Evolutionary conservation across 202 grass and related monocot species (phyloP).

Genomic region (Saccharum hybrid): DNA sequence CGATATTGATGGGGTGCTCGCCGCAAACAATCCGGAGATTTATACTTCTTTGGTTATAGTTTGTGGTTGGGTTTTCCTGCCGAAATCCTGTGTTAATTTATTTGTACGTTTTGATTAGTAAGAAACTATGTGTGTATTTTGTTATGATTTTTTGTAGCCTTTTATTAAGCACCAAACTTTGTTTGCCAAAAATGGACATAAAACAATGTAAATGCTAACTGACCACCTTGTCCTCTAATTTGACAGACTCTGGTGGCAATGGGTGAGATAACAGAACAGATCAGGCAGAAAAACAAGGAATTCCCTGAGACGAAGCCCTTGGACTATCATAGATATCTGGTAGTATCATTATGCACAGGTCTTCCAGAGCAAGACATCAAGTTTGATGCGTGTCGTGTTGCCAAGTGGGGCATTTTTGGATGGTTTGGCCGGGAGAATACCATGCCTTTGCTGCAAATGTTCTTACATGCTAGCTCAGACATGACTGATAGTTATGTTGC

Average conservation of each 20-base stretch:
- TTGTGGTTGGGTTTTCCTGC: not conserved
- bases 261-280: slow-evolving; percentile 52
- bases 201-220: not conserved
- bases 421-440: slow-evolving; percentile 34
- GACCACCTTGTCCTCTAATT: not conserved
- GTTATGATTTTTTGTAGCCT: not conserved
- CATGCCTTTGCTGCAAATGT: slow-evolving; percentile 51
- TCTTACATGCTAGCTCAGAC: slow-evolving; percentile 49
- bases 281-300: slow-evolving; percentile 37
- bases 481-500: slow-evolving; percentile 40
- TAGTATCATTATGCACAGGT: slow-evolving; percentile 58
- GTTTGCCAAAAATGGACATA: slow-evolving; percentile 8
- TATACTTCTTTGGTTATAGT: not conserved
- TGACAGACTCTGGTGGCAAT: slow-evolving; percentile 54
- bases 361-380: slow-evolving; percentile 42
- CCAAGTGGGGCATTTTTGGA: slow-evolving; percentile 48
- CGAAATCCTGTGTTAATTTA: not conserved
- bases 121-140: not conserved
- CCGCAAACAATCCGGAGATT: slow-evolving; percentile 58
- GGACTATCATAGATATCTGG: slow-evolving; percentile 51
- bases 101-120: not conserved
- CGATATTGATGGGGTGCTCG: slow-evolving; percentile 52
- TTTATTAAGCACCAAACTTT: not conserved
- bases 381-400: slow-evolving; percentile 37
- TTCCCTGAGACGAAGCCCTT: slow-evolving; percentile 39